phyloP scores from a whole-genome alignment of 2,329 filamentous ascomycete genomes.

The Neopestalotiopsis sp. region DNA sequence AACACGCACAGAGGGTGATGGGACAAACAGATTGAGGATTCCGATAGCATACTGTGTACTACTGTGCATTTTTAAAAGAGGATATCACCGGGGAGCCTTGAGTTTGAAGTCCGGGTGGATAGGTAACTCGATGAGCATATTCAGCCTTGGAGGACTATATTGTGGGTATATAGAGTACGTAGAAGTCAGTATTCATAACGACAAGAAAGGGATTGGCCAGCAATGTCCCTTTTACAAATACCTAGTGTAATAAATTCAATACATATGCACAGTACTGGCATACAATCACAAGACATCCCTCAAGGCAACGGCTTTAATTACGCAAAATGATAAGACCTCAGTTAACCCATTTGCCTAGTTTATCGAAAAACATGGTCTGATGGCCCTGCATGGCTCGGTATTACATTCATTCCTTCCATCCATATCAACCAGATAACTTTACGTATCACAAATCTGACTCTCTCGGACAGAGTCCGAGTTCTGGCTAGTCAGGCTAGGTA shows the following conservation, averaged over 20 bases:
- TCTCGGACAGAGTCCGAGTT: not conserved
- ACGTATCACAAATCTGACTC: not conserved
- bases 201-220: not conserved
- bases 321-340: not conserved
- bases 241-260: not conserved
- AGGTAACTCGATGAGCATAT: not conserved
- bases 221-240: not conserved
- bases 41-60: too few relatives aligned
- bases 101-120: not conserved
- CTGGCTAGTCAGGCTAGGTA: not conserved
- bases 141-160: not conserved
- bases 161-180: not conserved
- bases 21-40: too few relatives aligned
- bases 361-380: not conserved
- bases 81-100: not conserved
- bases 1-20: too few relatives aligned
- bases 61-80: too few relatives aligned
- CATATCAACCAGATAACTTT: not conserved
- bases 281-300: not conserved
- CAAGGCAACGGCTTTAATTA: not conserved
- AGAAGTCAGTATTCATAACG: not conserved
- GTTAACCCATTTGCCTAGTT: not conserved
- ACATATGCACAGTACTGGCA: not conserved
- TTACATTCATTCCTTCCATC: not conserved
- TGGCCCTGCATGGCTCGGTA: not conserved